Percentiles rank a stretch among this genome's conserved stretches.
Evolutionary conservation across 768 basidiomycete species (phyloP).

Genomic region (Auricularia auricula-judae): DNA sequence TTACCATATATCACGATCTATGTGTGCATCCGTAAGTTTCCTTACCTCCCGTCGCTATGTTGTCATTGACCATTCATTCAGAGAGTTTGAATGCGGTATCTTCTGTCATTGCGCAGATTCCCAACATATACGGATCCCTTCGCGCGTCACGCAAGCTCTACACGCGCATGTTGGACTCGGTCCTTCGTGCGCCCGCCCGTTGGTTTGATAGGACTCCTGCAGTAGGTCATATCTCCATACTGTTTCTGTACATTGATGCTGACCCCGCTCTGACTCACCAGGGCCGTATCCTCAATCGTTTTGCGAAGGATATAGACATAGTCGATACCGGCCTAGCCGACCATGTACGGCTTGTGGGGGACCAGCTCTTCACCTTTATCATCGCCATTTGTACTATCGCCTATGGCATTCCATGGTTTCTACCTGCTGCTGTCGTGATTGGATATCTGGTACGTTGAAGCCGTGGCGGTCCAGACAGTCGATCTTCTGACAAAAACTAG

Average conservation of each 20-base stretch:
- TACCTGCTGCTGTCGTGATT: slow-evolving; percentile 5
- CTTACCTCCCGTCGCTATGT: not conserved
- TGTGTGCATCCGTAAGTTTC: not conserved
- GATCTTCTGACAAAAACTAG: not conserved
- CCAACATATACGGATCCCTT: slow-evolving; percentile 6
- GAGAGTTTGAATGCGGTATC: not conserved
- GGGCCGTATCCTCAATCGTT: slow-evolving; percentile 70
- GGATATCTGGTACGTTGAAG: not conserved
- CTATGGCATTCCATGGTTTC: slow-evolving; percentile 5
- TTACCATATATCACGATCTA: not conserved
- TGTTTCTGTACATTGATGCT: not conserved
- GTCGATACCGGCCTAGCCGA: slow-evolving; percentile 16
- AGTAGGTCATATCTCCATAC: not conserved
- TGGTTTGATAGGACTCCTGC: slow-evolving; percentile 21
- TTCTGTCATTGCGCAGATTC: not conserved
- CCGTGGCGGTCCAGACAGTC: too few species aligned
- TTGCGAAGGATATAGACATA: slow-evolving; percentile 36
- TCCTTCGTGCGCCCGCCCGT: slow-evolving; percentile 14
- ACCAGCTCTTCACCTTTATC: slow-evolving; percentile 13
- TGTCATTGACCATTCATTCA: not conserved
- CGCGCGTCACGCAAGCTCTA: slow-evolving; percentile 15
- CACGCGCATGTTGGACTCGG: slow-evolving; percentile 9
- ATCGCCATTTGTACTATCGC: slow-evolving; percentile 11
- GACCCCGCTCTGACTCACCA: not conserved
- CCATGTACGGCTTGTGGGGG: slow-evolving; percentile 19